phyloP scores from a whole-genome alignment of 352 stramenopile genomes.

The Hyaloperonospora brassicae region DNA sequence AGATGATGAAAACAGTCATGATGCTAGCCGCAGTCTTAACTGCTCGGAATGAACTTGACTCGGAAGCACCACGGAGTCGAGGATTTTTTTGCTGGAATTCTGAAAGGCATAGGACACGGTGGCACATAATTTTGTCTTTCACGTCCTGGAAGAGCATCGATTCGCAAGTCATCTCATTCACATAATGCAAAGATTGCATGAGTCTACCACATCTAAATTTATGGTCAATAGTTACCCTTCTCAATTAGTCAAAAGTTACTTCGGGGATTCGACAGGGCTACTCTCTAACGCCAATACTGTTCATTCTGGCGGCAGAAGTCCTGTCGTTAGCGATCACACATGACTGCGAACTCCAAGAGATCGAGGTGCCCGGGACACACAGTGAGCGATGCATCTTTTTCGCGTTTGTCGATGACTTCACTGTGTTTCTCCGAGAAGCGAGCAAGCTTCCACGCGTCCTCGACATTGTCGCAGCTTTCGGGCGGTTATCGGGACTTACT shows the following conservation, averaged over 20 bases:
- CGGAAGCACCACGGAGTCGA: background rate
- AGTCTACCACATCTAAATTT: background rate
- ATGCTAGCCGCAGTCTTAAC: too few species aligned
- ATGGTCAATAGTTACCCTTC: background rate
- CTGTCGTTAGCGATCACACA: background rate
- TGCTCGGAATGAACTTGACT: too few species aligned
- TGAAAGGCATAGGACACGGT: background rate
- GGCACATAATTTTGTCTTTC: background rate
- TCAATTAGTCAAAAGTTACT: background rate
- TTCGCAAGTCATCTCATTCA: background rate
- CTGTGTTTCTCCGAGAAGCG: too few species aligned
- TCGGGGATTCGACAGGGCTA: background rate
- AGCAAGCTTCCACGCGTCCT: too few species aligned
- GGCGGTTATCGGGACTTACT: background rate
- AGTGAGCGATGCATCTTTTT: too few species aligned
- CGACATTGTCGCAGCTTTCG: too few species aligned
- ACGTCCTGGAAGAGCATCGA: background rate
- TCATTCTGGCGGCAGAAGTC: background rate
- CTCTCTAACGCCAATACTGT: background rate
- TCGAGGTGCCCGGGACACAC: too few species aligned
- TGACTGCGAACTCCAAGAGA: too few species aligned
- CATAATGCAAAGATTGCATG: background rate
- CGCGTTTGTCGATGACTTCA: too few species aligned
- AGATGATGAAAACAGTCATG: too few species aligned
- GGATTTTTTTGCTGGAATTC: background rate